Evolutionary conservation across 768 basidiomycete genomes (phyloP), one percentile per base, ranked within the genome.

Genomic region (Kwoniella dendrophila): DNA sequence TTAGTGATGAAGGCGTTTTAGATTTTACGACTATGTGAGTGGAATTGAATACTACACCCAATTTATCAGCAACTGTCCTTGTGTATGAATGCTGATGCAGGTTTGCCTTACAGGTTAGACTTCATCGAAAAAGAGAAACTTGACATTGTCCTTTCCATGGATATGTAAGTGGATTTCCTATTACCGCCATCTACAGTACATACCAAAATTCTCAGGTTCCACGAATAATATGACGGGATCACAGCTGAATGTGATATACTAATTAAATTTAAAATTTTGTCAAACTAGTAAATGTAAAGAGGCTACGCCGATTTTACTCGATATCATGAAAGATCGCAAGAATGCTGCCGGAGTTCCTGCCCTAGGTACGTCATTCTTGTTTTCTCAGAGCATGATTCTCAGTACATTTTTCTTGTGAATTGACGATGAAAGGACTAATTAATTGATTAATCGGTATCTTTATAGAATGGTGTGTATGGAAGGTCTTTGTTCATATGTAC

Each of bases 381-480:
- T 29, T 27, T n/a, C n/a, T n/a, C n/a, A n/a, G n/a, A n/a, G n/a
- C n/a, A n/a, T n/a, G n/a, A n/a, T n/a, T n/a, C n/a, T n/a, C n/a
- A n/a, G n/a, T n/a, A n/a, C 38, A 14, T 20, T 34, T 22, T 34
- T 10, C 30, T 1, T 10, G 24, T 1, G n/a, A 6, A 11, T 14
- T 22, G 30, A 1, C 32, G 18, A 20, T 33, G 10, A 38, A 40
- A 11, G 4, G 18, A 26, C 12, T 29, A 29, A 41, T 20, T 27
- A 11, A 3, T 6, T 43, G 26, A 14, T 24, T 56, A 34, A 34
- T 40, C 6, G 7, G 29, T 22, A 18, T 27, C 12, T 16, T 10
- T 18, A 47, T 24, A 59, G 59, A 60, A 36, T 60, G 59, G 59
- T 51, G 49, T 27, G 59, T 60, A 18, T 60, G 59, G 59, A 60